Evolutionary conservation across 2,329 filamentous ascomycete species (phyloP).

Genomic region (Pestalotiopsis sp.): DNA sequence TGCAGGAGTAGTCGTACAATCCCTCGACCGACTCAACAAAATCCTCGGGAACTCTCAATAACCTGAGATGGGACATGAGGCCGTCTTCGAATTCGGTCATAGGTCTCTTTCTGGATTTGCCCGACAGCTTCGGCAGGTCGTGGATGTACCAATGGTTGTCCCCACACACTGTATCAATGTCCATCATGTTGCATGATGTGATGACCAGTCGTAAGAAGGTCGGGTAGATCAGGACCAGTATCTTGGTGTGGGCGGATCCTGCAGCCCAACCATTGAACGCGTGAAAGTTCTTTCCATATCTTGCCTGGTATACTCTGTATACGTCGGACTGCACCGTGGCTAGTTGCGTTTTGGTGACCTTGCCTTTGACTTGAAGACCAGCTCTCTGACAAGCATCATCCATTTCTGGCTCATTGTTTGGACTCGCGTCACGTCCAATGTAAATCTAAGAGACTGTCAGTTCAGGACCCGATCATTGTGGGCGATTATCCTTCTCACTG

Average conservation of each 20-base stretch:
- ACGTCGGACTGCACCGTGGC: neutral
- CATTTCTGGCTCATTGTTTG: neutral
- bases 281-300: conserved; percentile 24
- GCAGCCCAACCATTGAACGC: conserved; percentile 25
- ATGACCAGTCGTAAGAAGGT: conserved; percentile 26
- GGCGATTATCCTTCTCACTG: conserved; percentile 15
- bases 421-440: neutral
- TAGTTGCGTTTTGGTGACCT: conserved; percentile 11
- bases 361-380: conserved; percentile 19
- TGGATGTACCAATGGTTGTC: conserved; percentile 32
- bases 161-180: conserved; percentile 24
- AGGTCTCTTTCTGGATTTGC: neutral
- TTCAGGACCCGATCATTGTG: neutral
- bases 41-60: conserved; percentile 19
- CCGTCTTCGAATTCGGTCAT: neutral
- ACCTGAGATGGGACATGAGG: neutral
- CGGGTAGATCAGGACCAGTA: conserved; percentile 25
- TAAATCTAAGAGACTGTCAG: neutral
- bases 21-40: conserved; percentile 24
- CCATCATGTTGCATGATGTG: conserved; percentile 30
- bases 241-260: conserved; percentile 25
- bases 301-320: conserved; percentile 16
- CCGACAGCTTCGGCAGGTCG: conserved; percentile 21
- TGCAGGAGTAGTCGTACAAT: conserved; percentile 24
- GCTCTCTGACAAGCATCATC: conserved; percentile 12